These are phyloP conservation scores for Erodium maritimum DNA, from an alignment of 345 rosid genomes.

Conservation along the genomic window DNA sequence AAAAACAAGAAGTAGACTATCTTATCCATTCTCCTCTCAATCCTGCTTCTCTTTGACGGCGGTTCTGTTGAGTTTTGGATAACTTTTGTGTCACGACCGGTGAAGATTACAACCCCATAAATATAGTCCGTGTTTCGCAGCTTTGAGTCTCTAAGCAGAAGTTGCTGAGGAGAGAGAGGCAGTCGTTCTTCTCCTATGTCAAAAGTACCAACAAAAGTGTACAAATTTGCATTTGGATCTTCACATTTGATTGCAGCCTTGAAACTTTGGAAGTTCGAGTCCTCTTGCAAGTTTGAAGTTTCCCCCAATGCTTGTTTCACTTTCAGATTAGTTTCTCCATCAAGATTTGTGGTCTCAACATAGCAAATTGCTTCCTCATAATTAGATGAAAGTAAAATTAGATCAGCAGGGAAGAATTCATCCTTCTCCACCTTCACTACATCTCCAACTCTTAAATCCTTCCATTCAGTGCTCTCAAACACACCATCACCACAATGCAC, in stretches of 20 bases:
- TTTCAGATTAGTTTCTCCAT: constrained; percentile 93
- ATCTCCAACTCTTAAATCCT: constrained; percentile 74
- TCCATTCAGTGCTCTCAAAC: constrained; percentile 57
- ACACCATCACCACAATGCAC: constrained; percentile 52
- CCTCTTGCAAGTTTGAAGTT: constrained; percentile 50
- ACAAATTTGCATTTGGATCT: constrained; percentile 59
- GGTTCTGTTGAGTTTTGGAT: neutral
- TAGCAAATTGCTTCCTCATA: constrained; percentile 90
- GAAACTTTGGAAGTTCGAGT: constrained; percentile 50
- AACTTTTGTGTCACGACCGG: too few species aligned
- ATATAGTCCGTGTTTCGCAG: neutral
- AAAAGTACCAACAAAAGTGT: constrained; percentile 13
- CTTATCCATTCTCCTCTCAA: constrained; percentile 5
- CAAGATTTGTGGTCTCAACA: constrained; percentile 90
- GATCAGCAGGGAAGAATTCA: constrained; percentile 97
- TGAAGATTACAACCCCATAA: too few species aligned
- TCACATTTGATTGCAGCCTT: constrained; percentile 70
- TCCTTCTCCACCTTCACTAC: constrained; percentile 80
- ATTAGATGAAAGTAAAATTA: constrained; percentile 70
- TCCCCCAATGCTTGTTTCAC: constrained; percentile 60
- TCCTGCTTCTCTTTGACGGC: neutral
- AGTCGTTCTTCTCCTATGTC: neutral
- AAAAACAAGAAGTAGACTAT: neutral
- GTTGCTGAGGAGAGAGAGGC: neutral
- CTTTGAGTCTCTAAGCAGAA: neutral